These are phyloP conservation scores for Neolentinus lepideus DNA, from an alignment of 1,284 basidiomycete species.

Conservation along the genomic window DNA sequence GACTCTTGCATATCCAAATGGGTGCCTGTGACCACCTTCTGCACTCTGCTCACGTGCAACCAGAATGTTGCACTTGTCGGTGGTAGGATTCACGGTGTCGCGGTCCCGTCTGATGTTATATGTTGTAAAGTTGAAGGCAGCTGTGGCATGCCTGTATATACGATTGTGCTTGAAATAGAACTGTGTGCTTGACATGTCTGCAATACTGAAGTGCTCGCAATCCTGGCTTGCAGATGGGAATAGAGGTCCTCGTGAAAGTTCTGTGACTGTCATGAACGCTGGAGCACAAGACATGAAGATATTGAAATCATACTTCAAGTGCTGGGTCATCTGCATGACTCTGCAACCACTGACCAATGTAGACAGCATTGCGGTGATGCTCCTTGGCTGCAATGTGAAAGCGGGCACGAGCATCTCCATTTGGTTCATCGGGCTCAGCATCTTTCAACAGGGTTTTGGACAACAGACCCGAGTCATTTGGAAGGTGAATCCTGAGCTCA, in stretches of 20 bases:
- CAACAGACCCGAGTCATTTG: background rate
- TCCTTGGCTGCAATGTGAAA: background rate
- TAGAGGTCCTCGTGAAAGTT: background rate
- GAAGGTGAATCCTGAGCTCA: background rate
- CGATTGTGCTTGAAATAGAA: slow-evolving; percentile 15
- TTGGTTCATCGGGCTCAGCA: background rate
- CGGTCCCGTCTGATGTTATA: slow-evolving; percentile 20
- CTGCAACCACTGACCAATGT: background rate
- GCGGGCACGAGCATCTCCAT: background rate
- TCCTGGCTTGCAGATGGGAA: slow-evolving; percentile 6
- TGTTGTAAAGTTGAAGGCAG: slow-evolving; percentile 22
- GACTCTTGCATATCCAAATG: background rate
- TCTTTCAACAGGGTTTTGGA: background rate
- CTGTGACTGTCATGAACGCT: background rate
- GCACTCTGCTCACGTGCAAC: background rate
- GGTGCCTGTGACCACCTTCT: background rate
- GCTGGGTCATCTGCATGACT: background rate
- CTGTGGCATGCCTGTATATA: slow-evolving; percentile 17
- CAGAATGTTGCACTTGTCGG: background rate
- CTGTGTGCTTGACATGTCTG: background rate
- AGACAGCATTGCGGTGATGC: background rate
- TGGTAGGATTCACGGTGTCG: background rate
- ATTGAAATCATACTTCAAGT: background rate
- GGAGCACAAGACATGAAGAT: background rate
- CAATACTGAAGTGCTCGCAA: slow-evolving; percentile 3